phyloP scores from a whole-genome alignment of 768 basidiomycete genomes.

The Kockovaella imperatae region DNA sequence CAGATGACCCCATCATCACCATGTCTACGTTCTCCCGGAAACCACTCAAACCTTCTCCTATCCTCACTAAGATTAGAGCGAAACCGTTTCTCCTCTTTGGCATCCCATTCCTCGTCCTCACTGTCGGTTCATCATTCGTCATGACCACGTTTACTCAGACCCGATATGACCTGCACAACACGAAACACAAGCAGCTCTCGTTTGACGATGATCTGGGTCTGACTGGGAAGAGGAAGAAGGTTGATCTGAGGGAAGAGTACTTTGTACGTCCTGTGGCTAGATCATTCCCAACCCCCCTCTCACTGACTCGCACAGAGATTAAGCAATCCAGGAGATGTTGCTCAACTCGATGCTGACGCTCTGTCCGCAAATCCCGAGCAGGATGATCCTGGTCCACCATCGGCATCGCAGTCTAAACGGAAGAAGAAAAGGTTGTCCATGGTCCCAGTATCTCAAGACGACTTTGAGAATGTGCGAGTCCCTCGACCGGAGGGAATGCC shows the following conservation, averaged over 20 bases:
- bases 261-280: constrained; percentile 56
- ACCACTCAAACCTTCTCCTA: background rate
- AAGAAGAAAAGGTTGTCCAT: constrained; percentile 24
- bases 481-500: constrained; percentile 76
- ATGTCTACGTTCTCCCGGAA: background rate
- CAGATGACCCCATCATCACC: no score
- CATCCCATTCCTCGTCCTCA: constrained; percentile 72
- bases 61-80: constrained; percentile 12
- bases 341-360: no score
- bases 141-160: constrained; percentile 78
- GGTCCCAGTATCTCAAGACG: constrained; percentile 47
- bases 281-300: background rate
- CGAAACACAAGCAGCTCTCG: constrained; percentile 17
- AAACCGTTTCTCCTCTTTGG: constrained; percentile 59
- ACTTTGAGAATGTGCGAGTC: constrained; percentile 84
- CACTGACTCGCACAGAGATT: constrained; percentile 43
- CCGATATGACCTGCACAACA: constrained; percentile 71
- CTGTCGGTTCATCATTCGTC: constrained; percentile 80
- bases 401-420: constrained; percentile 54
- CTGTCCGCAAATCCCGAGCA: no score
- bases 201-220: constrained; percentile 37
- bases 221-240: constrained; percentile 48
- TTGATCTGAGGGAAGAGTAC: constrained; percentile 93
- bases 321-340: background rate
- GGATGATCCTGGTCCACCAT: no score